These are phyloP conservation scores for Penicillium brasilianum DNA, from an alignment of 2,329 filamentous ascomycete genomes.

Conservation along the genomic window DNA sequence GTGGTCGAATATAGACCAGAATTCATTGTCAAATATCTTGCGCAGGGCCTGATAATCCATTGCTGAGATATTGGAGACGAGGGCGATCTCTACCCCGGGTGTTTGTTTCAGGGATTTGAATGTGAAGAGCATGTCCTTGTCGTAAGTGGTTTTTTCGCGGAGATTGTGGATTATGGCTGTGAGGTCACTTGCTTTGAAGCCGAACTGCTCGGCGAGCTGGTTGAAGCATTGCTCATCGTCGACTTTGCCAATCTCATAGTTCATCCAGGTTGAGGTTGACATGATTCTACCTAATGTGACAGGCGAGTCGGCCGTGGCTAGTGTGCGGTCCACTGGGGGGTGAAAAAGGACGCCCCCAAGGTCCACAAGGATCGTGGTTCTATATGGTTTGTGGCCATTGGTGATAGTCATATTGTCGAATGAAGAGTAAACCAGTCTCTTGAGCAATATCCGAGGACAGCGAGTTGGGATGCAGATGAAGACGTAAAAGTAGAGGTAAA, in stretches of 20 bases:
- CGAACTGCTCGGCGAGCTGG: neutral
- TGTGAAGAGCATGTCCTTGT: neutral
- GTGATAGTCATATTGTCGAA: too few relatives aligned
- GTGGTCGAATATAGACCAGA: neutral
- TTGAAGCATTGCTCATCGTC: neutral
- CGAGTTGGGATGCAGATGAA: too few relatives aligned
- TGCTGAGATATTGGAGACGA: neutral
- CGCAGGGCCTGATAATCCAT: neutral
- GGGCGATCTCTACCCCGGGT: neutral
- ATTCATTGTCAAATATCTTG: neutral
- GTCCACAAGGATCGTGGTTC: neutral
- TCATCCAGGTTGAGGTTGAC: neutral
- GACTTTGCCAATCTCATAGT: neutral
- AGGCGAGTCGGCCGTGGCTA: neutral
- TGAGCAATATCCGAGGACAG: too few relatives aligned
- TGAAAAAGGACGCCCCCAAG: neutral
- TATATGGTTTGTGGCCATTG: too few relatives aligned
- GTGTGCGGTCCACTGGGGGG: neutral
- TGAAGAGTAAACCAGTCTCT: too few relatives aligned
- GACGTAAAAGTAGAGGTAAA: too few relatives aligned
- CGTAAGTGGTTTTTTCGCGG: neutral
- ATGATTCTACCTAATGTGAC: neutral
- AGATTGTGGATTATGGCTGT: neutral
- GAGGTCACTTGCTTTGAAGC: neutral
- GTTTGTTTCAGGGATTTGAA: neutral